Evolutionary conservation across 805 yeast species (phyloP).

Genomic region (Starmerella asiatica): DNA sequence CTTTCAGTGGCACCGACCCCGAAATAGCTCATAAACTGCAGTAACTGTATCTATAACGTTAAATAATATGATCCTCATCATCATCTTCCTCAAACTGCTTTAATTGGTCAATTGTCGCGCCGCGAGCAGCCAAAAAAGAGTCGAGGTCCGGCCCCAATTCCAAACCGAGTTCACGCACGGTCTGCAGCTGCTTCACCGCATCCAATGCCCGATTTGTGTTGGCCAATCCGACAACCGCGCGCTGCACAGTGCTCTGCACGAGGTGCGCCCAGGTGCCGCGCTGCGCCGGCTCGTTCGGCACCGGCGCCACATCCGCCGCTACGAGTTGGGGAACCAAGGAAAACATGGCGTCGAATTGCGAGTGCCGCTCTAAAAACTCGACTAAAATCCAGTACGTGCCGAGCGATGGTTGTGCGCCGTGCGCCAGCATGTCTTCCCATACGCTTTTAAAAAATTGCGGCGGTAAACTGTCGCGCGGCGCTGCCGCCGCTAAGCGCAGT

Average conservation of each 20-base stretch:
- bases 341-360: constrained; percentile 16
- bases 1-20: too few species aligned
- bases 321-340: constrained; percentile 11
- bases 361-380: constrained; percentile 15
- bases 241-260: constrained; percentile 9
- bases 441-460: constrained; percentile 10
- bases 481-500: constrained; percentile 18
- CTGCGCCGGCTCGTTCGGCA: constrained; percentile 1
- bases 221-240: constrained; percentile 16
- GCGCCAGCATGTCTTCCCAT: constrained; percentile 12
- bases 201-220: constrained; percentile 18
- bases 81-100: constrained; percentile 20
- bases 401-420: constrained; percentile 10
- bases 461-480: constrained; percentile 11
- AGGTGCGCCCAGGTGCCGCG: too few species aligned
- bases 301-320: background rate
- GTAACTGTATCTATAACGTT: background rate
- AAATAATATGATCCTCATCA: constrained; percentile 18
- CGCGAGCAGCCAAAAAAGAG: constrained; percentile 10
- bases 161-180: constrained; percentile 17
- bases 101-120: constrained; percentile 18
- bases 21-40: background rate
- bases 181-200: constrained; percentile 15
- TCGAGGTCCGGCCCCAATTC: constrained; percentile 14
- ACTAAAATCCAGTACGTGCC: constrained; percentile 17